Conservation (phyloP, 768 basidiomycete genomes). For the Trametes gibbosa region DNA sequence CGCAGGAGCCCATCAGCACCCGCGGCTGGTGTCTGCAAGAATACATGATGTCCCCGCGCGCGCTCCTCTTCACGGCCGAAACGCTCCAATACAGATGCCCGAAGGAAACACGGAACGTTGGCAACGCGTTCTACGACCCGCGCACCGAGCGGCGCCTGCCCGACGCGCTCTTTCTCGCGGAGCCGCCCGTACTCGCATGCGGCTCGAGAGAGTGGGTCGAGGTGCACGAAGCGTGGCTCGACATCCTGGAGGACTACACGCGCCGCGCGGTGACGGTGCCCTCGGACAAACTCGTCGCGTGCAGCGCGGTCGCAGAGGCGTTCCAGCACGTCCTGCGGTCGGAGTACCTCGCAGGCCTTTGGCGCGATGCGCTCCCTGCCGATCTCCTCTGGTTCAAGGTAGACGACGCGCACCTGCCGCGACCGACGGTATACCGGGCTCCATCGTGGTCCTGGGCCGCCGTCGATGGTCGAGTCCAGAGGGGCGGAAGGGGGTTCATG, state of each 20-base stretch:
- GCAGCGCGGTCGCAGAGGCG: conserved; percentile 7
- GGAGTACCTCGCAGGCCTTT: conserved; percentile 13
- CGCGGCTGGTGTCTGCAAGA: conserved; percentile 16
- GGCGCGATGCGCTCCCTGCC: neutral
- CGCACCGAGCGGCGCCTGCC: neutral
- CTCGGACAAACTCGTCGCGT: conserved; percentile 11
- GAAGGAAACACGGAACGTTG: neutral
- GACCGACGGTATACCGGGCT: neutral
- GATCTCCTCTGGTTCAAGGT: conserved; percentile 12
- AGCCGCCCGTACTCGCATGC: neutral
- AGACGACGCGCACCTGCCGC: neutral
- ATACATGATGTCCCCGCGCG: conserved; percentile 5
- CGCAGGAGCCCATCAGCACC: conserved; percentile 10
- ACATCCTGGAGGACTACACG: conserved; percentile 8
- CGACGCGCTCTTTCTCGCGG: neutral
- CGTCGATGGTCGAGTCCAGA: conserved; percentile 3
- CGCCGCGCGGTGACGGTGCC: conserved; percentile 2
- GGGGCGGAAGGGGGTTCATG: too few relatives aligned
- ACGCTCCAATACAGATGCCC: conserved; percentile 14
- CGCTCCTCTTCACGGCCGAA: conserved; percentile 7
- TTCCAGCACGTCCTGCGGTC: conserved; percentile 5
- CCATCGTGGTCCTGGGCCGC: conserved; percentile 16
- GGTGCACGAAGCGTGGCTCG: conserved; percentile 1
- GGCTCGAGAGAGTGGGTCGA: neutral
- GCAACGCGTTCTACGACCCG: neutral